These are phyloP conservation scores for Penicillium subrubescens DNA, from an alignment of 495 filamentous ascomycete species.

Conservation along the genomic window DNA sequence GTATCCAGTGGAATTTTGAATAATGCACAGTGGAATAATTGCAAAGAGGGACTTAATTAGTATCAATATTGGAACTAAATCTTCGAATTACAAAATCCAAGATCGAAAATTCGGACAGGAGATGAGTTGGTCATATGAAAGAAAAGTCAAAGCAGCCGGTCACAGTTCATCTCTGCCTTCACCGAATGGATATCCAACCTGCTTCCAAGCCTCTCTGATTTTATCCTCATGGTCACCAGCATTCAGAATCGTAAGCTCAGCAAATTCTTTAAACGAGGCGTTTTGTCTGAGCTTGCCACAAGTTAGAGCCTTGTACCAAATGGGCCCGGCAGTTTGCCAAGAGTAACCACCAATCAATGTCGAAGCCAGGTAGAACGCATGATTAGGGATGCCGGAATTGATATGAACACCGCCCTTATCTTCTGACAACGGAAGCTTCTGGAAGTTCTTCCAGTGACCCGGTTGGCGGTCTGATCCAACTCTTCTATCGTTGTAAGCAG, in stretches of 20 bases:
- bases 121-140: too few relatives aligned
- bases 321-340: slow-evolving; percentile 54
- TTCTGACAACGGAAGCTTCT: slow-evolving; percentile 16
- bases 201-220: slow-evolving; percentile 4
- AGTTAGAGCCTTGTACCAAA: slow-evolving; percentile 51
- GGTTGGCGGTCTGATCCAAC: slow-evolving; percentile 53
- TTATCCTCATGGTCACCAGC: slow-evolving; percentile 7
- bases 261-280: slow-evolving; percentile 13
- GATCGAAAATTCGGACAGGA: too few relatives aligned
- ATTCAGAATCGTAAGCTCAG: slow-evolving; percentile 15
- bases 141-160: background rate
- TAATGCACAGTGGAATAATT: too few relatives aligned
- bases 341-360: slow-evolving; percentile 49
- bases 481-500: slow-evolving; percentile 47
- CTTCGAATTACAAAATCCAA: too few relatives aligned
- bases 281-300: slow-evolving; percentile 1
- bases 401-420: slow-evolving; percentile 47
- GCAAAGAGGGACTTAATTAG: too few relatives aligned
- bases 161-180: background rate
- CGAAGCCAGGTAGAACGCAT: slow-evolving; percentile 50
- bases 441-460: slow-evolving; percentile 40
- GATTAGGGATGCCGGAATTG: slow-evolving; percentile 57
- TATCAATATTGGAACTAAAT: too few relatives aligned
- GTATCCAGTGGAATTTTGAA: too few relatives aligned
- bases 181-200: slow-evolving; percentile 2